phyloP scores from a whole-genome alignment of 73 alveolate genomes.

The Paramecium primaurelia region DNA sequence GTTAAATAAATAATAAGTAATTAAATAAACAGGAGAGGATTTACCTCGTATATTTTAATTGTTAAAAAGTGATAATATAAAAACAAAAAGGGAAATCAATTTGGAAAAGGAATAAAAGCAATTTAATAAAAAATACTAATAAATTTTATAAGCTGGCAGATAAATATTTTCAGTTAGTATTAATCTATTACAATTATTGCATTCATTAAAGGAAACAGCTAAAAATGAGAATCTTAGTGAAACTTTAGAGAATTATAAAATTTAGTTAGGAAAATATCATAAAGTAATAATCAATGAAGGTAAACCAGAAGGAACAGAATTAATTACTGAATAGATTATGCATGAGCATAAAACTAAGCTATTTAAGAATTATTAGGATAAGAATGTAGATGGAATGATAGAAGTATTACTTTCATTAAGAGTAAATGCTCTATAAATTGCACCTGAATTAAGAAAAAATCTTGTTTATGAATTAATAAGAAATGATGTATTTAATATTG shows the following conservation, averaged over 20 bases:
- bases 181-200: constrained; percentile 82
- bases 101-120: constrained; percentile 81
- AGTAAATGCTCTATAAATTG: constrained; percentile 94
- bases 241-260: constrained; percentile 89
- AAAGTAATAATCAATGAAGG: constrained; percentile 89
- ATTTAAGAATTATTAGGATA: constrained; percentile 83
- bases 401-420: constrained; percentile 93
- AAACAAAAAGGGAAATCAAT: constrained; percentile 83
- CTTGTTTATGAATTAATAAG: constrained; percentile 87
- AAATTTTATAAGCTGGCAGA: constrained; percentile 88
- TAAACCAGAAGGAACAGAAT: constrained; percentile 81
- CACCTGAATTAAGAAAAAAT: constrained; percentile 92
- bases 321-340: constrained; percentile 88
- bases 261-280: constrained; percentile 94
- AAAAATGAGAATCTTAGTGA: constrained; percentile 87
- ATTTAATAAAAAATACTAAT: constrained; percentile 83
- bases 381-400: constrained; percentile 80
- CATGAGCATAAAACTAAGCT: constrained; percentile 94
- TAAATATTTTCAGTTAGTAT: constrained; percentile 90
- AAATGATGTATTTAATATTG: constrained; percentile 90
- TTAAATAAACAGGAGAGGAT: constrained; percentile 70
- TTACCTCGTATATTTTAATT: constrained; percentile 80
- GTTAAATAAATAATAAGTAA: constrained; percentile 47
- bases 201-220: constrained; percentile 84
- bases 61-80: constrained; percentile 77